A percentile compares a stretch with the other conserved stretches of the same genome.
Conservation (phyloP, 495 filamentous ascomycete species). For the Venustampulla echinocandica region DNA sequence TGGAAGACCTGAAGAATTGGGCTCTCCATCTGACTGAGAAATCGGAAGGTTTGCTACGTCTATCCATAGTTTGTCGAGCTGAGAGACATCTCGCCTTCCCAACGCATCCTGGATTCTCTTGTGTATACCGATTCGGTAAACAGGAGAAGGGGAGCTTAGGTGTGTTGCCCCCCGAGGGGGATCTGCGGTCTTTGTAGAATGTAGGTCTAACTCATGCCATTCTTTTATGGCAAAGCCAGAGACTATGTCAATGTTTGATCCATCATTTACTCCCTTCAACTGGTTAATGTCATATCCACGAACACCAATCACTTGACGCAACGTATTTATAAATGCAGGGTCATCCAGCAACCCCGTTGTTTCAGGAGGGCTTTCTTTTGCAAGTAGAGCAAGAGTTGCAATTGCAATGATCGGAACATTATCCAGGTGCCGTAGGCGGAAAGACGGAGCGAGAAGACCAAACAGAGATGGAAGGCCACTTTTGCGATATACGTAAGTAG, state of each 20-base stretch:
- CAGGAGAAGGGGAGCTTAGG: neutral
- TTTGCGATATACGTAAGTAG: slow-evolving; percentile 14
- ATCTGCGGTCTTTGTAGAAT: neutral
- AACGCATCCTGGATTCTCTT: slow-evolving; percentile 17
- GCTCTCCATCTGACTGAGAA: neutral
- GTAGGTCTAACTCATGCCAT: neutral
- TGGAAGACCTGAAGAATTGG: slow-evolving; percentile 5
- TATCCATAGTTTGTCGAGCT: slow-evolving; percentile 16
- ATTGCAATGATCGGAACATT: slow-evolving; percentile 28
- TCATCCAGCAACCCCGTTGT: slow-evolving; percentile 11
- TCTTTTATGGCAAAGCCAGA: neutral
- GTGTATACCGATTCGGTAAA: neutral
- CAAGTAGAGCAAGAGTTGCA: slow-evolving; percentile 34
- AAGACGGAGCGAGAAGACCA: slow-evolving; percentile 29
- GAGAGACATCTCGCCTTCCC: slow-evolving; percentile 2
- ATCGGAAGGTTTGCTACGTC: slow-evolving; percentile 10
- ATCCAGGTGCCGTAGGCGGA: slow-evolving; percentile 19
- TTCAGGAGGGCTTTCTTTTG: slow-evolving; percentile 23
- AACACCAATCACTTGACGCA: slow-evolving; percentile 19
- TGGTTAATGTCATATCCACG: slow-evolving; percentile 9
- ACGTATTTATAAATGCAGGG: slow-evolving; percentile 19
- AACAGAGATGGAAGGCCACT: slow-evolving; percentile 16
- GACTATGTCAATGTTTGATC: neutral
- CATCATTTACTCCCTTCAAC: neutral
- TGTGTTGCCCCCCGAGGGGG: neutral